A percentile compares a stretch with the other conserved stretches of the same genome.
These are phyloP conservation scores for Euphrasia arctica DNA, from an alignment of 305 asterid species.

Conservation along the genomic window DNA sequence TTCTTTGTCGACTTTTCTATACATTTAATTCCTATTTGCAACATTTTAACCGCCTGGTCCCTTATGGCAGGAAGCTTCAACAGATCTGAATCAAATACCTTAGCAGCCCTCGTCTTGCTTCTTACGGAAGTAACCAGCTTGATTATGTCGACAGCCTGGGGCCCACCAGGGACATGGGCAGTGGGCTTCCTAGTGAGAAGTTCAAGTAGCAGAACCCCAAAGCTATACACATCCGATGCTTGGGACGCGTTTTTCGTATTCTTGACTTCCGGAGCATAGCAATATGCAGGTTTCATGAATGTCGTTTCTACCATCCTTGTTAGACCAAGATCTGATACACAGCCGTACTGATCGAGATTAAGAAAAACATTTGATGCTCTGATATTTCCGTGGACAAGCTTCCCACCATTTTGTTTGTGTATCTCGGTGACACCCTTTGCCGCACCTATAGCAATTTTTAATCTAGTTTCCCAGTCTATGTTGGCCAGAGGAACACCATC, in stretches of 20 bases:
- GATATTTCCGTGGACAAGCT: slow-evolving; percentile 25
- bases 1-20: slow-evolving; percentile 1
- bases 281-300: slow-evolving; percentile 8
- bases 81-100: slow-evolving; percentile 22
- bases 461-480: slow-evolving; percentile 15
- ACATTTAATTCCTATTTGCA: slow-evolving; percentile 23
- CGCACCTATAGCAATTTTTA: slow-evolving; percentile 19
- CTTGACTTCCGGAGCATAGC: slow-evolving; percentile 28
- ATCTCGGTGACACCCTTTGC: slow-evolving; percentile 16
- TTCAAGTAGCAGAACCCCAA: slow-evolving; percentile 37
- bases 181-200: slow-evolving; percentile 33
- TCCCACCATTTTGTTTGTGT: slow-evolving; percentile 17
- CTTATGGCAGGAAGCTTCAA: slow-evolving; percentile 1
- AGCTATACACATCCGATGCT: slow-evolving; percentile 35
- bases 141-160: slow-evolving; percentile 20
- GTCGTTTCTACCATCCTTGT: neutral
- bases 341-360: slow-evolving; percentile 4
- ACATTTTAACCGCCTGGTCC: slow-evolving; percentile 15
- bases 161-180: slow-evolving; percentile 22
- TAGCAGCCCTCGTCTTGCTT: neutral
- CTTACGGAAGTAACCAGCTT: slow-evolving; percentile 19
- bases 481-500: too few relatives aligned
- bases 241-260: slow-evolving; percentile 20
- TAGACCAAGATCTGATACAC: slow-evolving; percentile 19
- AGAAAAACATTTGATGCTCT: slow-evolving; percentile 14